A percentile compares a stretch with the other conserved stretches of the same genome.
These are phyloP conservation scores for Meyerozyma guilliermondii DNA, from an alignment of 1,139 yeast genomes.

Conservation along the genomic window DNA sequence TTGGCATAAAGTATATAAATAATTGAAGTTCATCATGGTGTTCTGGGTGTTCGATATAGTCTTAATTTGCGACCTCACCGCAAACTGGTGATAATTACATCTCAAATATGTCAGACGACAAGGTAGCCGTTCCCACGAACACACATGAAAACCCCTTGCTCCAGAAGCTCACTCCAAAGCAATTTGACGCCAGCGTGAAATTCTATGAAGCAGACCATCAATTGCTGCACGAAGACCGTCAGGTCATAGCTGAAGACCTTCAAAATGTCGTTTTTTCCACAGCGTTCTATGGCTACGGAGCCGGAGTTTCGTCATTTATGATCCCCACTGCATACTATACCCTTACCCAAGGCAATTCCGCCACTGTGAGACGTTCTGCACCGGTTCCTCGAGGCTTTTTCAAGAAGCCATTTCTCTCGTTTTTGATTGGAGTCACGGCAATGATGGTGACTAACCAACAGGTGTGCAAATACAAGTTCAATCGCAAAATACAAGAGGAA, in stretches of 20 bases:
- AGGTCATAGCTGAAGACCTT: slow-evolving; percentile 27
- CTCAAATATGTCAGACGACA: slow-evolving; percentile 1
- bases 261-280: slow-evolving; percentile 21
- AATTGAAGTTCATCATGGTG: not conserved
- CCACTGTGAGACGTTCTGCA: slow-evolving; percentile 1
- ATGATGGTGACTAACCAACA: slow-evolving; percentile 23
- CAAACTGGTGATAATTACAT: not conserved
- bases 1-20: slow-evolving; percentile 22
- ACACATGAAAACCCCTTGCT: slow-evolving; percentile 22
- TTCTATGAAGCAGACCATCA: slow-evolving; percentile 42
- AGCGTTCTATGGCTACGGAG: slow-evolving; percentile 19
- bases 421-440: slow-evolving; percentile 25
- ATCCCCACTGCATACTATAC: slow-evolving; percentile 22
- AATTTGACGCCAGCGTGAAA: slow-evolving; percentile 32
- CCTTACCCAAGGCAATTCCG: not conserved
- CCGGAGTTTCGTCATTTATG: slow-evolving; percentile 14
- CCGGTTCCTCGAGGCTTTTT: slow-evolving; percentile 7
- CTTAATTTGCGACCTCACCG: not conserved
- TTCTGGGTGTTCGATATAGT: not conserved
- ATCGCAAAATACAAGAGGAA: slow-evolving; percentile 12
- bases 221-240: slow-evolving; percentile 27
- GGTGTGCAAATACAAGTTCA: slow-evolving; percentile 21
- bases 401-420: slow-evolving; percentile 31
- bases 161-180: slow-evolving; percentile 26
- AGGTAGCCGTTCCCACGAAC: slow-evolving; percentile 3